A percentile compares a stretch with the other conserved stretches of the same genome.
phyloP scores from a whole-genome alignment of 2,329 filamentous ascomycete species.

The Verticillium dahliae region DNA sequence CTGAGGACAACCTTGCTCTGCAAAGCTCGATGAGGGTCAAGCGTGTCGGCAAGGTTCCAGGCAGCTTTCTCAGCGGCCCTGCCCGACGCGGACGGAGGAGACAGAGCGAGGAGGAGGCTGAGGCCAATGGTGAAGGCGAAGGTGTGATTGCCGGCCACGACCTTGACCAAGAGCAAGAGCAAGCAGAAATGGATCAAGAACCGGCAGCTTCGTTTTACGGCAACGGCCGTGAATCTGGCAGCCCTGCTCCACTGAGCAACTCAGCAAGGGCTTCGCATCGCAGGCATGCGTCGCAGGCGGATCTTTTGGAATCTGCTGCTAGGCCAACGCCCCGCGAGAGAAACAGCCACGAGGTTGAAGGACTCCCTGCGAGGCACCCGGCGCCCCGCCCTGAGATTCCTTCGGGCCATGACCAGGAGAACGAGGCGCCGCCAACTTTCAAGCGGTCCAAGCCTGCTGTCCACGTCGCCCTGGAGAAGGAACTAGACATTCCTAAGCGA shows the following conservation, averaged over 20 bases:
- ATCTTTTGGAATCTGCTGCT: slow-evolving; percentile 24
- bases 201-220: slow-evolving; percentile 37
- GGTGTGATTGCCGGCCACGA: slow-evolving; percentile 32
- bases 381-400: slow-evolving; percentile 51
- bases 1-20: slow-evolving; percentile 57
- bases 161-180: slow-evolving; percentile 27
- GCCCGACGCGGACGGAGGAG: slow-evolving; percentile 66
- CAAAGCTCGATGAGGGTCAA: slow-evolving; percentile 75
- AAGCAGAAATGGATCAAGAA: slow-evolving; percentile 27
- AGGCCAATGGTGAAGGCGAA: slow-evolving; percentile 34
- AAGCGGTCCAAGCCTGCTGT: slow-evolving; percentile 52
- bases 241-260: slow-evolving; percentile 45
- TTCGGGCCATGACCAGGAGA: slow-evolving; percentile 73
- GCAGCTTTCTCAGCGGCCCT: slow-evolving; percentile 73
- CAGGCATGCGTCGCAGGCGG: slow-evolving; percentile 29
- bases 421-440: slow-evolving; percentile 67
- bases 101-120: slow-evolving; percentile 60
- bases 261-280: slow-evolving; percentile 34
- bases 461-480: slow-evolving; percentile 49
- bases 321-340: slow-evolving; percentile 20
- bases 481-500: slow-evolving; percentile 42
- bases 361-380: slow-evolving; percentile 47
- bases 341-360: slow-evolving; percentile 14
- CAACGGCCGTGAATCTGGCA: slow-evolving; percentile 46
- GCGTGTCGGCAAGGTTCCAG: slow-evolving; percentile 66